These are phyloP conservation scores for Silene conica DNA, from an alignment of 148 eudicot species.

Conservation along the genomic window DNA sequence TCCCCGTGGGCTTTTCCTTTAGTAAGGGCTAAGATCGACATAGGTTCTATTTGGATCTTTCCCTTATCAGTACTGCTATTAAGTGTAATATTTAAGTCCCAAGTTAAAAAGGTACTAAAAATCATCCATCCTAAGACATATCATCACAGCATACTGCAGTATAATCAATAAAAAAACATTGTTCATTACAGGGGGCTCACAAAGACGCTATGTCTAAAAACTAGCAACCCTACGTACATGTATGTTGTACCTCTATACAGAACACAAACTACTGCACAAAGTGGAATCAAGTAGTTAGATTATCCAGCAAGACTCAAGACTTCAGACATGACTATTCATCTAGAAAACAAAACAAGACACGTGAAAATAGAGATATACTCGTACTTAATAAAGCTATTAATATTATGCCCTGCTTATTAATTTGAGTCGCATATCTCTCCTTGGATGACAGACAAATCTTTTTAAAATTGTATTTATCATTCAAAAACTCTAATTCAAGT, in stretches of 20 bases:
- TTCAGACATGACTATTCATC: not conserved
- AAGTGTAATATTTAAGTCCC: no score
- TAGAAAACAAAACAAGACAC: not conserved
- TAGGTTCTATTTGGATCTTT: no score
- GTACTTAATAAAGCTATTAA: not conserved
- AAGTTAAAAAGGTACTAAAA: no score
- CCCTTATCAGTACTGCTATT: no score
- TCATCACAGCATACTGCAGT: no score
- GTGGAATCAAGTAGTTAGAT: not conserved
- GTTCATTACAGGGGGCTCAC: no score
- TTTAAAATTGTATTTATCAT: not conserved
- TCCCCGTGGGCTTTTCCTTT: no score
- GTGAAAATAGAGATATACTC: not conserved
- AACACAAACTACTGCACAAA: conserved; percentile 1
- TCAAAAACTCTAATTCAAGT: not conserved
- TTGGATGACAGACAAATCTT: conserved; percentile 7
- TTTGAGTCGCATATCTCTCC: not conserved
- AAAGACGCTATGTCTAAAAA: not conserved
- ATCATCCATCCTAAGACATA: no score
- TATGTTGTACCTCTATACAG: not conserved
- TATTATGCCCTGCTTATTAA: not conserved
- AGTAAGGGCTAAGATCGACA: no score
- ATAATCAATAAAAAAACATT: no score
- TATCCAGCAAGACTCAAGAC: conserved; percentile 3
- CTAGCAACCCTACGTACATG: conserved; percentile 6